These are phyloP conservation scores for Orbilia blumenaviensis DNA, from an alignment of 2,329 filamentous ascomycete species.

Conservation along the genomic window DNA sequence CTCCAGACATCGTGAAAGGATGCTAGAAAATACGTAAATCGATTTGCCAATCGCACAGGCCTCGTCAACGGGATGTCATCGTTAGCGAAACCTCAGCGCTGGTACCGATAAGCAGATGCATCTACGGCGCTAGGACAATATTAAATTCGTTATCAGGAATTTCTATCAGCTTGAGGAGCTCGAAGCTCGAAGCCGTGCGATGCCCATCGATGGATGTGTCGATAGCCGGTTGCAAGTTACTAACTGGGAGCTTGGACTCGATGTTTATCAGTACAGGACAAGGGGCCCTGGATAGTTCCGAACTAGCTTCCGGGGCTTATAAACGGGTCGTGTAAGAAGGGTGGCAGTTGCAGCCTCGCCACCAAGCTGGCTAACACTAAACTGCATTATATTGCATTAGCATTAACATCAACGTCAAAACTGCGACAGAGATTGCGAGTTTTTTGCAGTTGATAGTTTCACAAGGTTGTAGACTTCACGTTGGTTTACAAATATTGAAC, in stretches of 20 bases:
- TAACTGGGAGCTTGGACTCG: background rate
- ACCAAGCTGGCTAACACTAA: background rate
- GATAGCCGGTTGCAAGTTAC: background rate
- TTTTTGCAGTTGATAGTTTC: background rate
- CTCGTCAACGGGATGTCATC: background rate
- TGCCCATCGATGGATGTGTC: conserved; percentile 2
- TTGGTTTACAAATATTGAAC: background rate
- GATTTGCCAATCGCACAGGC: conserved; percentile 27
- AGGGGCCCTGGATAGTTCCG: conserved; percentile 22
- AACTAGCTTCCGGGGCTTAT: conserved; percentile 35
- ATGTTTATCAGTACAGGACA: conserved; percentile 14
- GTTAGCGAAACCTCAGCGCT: background rate
- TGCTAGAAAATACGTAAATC: conserved; percentile 34
- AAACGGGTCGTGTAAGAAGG: background rate
- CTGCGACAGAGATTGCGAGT: background rate
- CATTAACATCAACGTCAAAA: background rate
- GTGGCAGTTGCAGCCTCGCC: background rate
- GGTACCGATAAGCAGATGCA: conserved; percentile 23
- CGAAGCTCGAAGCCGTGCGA: conserved; percentile 4
- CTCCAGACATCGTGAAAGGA: background rate
- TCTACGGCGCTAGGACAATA: conserved; percentile 45
- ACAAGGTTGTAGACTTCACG: background rate
- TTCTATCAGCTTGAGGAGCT: conserved; percentile 13
- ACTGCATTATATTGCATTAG: too few species aligned
- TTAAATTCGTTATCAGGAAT: conserved; percentile 45